phyloP scores from a whole-genome alignment of 2,329 filamentous ascomycete genomes.

The Colletotrichum sidae region DNA sequence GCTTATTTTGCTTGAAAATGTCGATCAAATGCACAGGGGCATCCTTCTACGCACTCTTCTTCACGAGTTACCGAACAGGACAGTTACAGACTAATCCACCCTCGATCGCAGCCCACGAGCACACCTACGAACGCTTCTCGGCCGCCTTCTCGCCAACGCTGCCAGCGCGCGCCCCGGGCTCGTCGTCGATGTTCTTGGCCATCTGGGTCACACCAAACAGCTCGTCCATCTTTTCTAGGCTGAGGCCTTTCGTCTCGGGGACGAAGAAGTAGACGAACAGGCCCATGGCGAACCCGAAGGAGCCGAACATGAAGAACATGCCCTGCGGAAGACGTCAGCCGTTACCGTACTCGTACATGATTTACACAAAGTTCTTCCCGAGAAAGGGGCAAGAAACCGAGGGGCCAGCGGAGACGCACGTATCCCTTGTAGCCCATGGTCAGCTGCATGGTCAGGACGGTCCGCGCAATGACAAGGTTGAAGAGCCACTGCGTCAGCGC shows the following conservation, averaged over 20 bases:
- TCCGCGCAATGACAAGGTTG: conserved; percentile 78
- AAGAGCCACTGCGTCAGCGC: conserved; percentile 80
- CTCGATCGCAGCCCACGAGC: background rate
- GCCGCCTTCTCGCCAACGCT: conserved; percentile 56
- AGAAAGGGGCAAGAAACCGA: background rate
- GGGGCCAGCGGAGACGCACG: conserved; percentile 43
- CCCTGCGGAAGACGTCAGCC: conserved; percentile 48
- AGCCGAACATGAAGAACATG: conserved; percentile 77
- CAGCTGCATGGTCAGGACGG: conserved; percentile 75
- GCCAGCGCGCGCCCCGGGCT: conserved; percentile 44
- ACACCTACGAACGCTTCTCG: conserved; percentile 5
- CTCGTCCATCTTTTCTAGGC: conserved; percentile 74
- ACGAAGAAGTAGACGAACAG: conserved; percentile 75
- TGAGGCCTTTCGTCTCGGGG: conserved; percentile 77
- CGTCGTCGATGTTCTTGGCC: conserved; percentile 44
- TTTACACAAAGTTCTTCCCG: no score
- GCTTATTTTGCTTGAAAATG: no score
- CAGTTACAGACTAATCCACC: no score
- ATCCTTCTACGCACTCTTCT: no score
- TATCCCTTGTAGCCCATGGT: conserved; percentile 57
- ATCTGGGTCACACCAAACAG: conserved; percentile 71
- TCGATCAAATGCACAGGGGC: no score
- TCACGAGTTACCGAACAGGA: no score
- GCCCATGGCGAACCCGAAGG: conserved; percentile 74
- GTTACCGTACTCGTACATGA: no score